Evolutionary conservation across 441 rosid species (phyloP), one percentile per base, ranked within the genome.

Genomic region (Gossypium schwendimanii): DNA sequence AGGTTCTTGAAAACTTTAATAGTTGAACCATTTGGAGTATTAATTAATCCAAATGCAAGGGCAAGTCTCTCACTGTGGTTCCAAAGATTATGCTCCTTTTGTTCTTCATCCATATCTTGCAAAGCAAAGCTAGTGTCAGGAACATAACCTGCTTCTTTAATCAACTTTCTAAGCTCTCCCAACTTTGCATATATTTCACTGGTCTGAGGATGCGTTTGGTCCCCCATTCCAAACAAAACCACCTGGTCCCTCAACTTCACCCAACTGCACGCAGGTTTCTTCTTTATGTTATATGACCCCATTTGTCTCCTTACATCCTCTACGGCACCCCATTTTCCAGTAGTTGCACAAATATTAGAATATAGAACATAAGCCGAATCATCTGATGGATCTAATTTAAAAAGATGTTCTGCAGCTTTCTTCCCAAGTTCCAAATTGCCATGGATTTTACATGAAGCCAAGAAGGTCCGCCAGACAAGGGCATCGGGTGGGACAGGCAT

Each of bases 201-300:
- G 4, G 81, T 75, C 71, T 85, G 85, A n/a, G 87, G 84, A 77
- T 90, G 94, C 50, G 87, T 81, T 47, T 70, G 80, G 73, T 92
- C 94, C 45, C 93, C 96, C 73, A 87, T 88, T 67, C 96, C 94
- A 63, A 92, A 90, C 28, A 82, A 84, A 76, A 77, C 80, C 67
- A 84, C 81, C 72, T 70, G 75, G 72, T 88, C 81, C 77, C 86
- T 89, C 75, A 80, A 78, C 86, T 93, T 93, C 44, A 93, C 97
- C 97, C 97, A 93, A 72, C 97, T 94, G 86, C 91, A 87, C 2
- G 96, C 98, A 14, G 91, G 96, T 80, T 88, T 81, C 87, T 92
- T 94, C 81, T 79, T 87, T 75, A 94, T 79, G 65, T 82, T 89
- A 69, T 80, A 82, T 47, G 84, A 85, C 71, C 81, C 93, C 97